Evolutionary conservation across 2,329 filamentous ascomycete genomes (phyloP).

Genomic region (Penicillium sp.): DNA sequence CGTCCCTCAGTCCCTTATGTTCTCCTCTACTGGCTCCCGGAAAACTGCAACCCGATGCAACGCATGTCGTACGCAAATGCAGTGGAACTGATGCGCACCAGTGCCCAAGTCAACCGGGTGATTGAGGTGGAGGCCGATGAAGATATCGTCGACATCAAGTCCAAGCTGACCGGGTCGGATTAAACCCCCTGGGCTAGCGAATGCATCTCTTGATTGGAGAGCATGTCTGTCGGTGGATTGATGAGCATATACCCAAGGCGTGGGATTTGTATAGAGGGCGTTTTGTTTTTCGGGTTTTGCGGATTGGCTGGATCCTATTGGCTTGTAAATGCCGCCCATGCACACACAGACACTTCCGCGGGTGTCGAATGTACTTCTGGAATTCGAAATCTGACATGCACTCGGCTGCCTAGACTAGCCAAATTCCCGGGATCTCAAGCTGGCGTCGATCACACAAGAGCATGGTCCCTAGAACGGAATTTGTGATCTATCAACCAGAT

Average conservation of each 20-base stretch:
- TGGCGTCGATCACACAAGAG: slow-evolving; percentile 1
- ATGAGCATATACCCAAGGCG: slow-evolving; percentile 3
- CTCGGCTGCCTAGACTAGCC: neutral
- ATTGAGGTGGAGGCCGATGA: slow-evolving; percentile 80
- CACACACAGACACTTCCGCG: neutral
- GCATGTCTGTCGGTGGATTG: neutral
- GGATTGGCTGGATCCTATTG: slow-evolving; percentile 4
- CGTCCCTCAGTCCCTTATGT: slow-evolving; percentile 89
- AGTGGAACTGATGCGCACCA: slow-evolving; percentile 93
- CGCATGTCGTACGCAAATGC: slow-evolving; percentile 95
- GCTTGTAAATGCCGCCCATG: neutral
- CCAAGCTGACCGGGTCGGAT: slow-evolving; percentile 52
- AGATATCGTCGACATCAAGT: slow-evolving; percentile 78
- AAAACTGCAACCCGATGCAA: slow-evolving; percentile 81
- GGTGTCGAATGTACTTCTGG: slow-evolving; percentile 2
- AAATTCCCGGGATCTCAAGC: neutral
- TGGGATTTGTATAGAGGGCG: slow-evolving; percentile 7
- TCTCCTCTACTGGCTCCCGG: slow-evolving; percentile 89
- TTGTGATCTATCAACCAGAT: slow-evolving; percentile 7
- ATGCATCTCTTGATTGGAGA: neutral
- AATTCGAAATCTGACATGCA: neutral
- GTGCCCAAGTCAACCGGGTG: slow-evolving; percentile 82
- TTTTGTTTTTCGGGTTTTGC: neutral
- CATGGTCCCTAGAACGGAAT: neutral
- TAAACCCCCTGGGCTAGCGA: slow-evolving; percentile 10